Base-by-base conservation (phyloP, 2,329 filamentous ascomycete genomes). In the Drechmeria coniospora region DNA sequence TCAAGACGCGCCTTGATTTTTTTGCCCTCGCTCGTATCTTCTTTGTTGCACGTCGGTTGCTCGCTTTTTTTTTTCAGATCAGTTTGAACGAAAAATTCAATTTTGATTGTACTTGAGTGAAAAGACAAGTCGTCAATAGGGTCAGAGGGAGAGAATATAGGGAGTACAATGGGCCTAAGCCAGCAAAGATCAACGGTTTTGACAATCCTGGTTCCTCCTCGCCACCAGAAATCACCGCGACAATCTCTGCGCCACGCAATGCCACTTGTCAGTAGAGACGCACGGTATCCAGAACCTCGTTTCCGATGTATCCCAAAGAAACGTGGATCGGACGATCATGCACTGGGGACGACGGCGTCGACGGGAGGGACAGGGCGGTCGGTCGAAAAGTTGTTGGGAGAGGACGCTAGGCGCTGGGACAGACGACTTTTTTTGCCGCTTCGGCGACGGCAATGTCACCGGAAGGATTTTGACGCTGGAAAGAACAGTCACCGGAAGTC, bases 81-180 rank as follows among this genome's bases (percentile, higher is more conserved):
- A 53, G 45, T 39, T 41, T 37, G 37, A 46, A 49, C 36, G 44
- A 45, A 49, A 52, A 54, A 61, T 56, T 64, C 56, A 65, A 65
- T 65, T 64, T 51, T 63, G 57, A 63, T 63, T 63, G 56, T 59
- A 54, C 45, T 53, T 51, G 44, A 40, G 44, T 45, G 39, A 44
- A 44, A 41, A 46, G 38, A 40, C 33, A 43, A 44, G 43, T n/a
- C 38, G 45, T 38, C 39, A 52, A 46, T 45, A 45, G 45, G 49
- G 43, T 44, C 31, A 45, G 46, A 42, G 30, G 49, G 45, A 45
- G 36, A 43, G 47, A 39, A 43, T 51, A 49, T 49, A 52, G 51
- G 44, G 47, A 51, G 51, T 56, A 56, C 53, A 56, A 45, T 44
- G 44, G 49, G 49, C 48, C 40, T 40, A 41, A 40, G 44, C 49